These are phyloP conservation scores for Tetradesmus obliquus DNA, from an alignment of 139 green algal species.

Conservation along the genomic window DNA sequence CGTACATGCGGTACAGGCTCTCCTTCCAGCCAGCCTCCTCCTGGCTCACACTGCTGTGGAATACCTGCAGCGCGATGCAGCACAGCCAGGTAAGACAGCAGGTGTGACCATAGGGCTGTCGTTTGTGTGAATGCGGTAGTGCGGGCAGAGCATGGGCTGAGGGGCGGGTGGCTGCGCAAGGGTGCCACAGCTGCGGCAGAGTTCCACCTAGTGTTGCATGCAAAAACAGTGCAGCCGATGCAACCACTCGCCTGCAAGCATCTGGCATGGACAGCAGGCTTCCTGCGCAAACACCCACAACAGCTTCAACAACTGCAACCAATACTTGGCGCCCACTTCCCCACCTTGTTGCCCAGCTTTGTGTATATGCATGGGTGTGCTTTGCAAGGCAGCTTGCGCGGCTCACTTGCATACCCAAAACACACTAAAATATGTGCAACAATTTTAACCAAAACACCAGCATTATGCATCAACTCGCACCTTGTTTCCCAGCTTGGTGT, in stretches of 20 bases:
- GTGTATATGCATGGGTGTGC: slow-evolving; percentile 78
- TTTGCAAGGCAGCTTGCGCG: no score
- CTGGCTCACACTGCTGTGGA: slow-evolving; percentile 50
- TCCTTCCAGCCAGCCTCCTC: slow-evolving; percentile 53
- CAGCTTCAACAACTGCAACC: no score
- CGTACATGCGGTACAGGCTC: slow-evolving; percentile 71
- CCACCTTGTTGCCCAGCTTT: slow-evolving; percentile 63
- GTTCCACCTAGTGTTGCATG: not conserved
- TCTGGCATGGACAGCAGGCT: no score
- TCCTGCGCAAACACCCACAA: no score
- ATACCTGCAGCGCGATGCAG: slow-evolving; percentile 56
- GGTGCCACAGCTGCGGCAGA: not conserved
- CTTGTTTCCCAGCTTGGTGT: slow-evolving; percentile 79
- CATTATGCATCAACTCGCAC: not conserved
- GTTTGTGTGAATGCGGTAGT: no score
- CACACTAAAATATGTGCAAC: no score
- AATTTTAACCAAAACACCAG: no score
- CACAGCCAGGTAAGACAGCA: not conserved
- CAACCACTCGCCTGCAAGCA: no score
- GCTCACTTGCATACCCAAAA: no score
- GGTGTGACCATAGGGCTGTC: no score
- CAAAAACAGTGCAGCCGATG: not conserved
- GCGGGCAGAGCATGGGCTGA: no score
- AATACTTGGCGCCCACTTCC: no score
- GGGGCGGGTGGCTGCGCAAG: not conserved